phyloP scores from a whole-genome alignment of 2,329 filamentous ascomycete species.

The Beauveria rudraprayagi region DNA sequence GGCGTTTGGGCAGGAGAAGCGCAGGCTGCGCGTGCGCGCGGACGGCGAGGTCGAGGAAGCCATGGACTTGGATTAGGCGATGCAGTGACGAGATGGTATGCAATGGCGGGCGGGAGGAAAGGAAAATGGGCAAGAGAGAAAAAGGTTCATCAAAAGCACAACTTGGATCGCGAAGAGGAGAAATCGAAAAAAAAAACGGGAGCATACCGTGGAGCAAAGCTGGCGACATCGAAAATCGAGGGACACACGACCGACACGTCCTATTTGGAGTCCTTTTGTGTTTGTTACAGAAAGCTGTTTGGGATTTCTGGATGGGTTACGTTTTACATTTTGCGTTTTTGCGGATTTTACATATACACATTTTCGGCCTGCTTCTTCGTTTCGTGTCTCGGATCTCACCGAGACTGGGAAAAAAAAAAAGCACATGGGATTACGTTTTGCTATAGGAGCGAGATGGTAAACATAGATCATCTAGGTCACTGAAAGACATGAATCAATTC shows the following conservation, averaged over 20 bases:
- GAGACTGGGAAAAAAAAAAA: background rate
- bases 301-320: constrained; percentile 5
- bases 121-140: background rate
- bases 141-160: background rate
- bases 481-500: background rate
- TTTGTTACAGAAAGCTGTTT: constrained; percentile 4
- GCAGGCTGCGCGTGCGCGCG: constrained; percentile 28
- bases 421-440: constrained; percentile 3
- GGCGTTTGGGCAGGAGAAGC: constrained; percentile 36
- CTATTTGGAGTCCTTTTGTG: background rate
- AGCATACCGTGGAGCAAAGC: constrained; percentile 2
- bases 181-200: background rate
- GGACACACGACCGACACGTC: background rate
- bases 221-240: background rate
- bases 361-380: background rate
- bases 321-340: background rate
- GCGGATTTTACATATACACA: background rate
- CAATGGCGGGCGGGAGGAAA: background rate
- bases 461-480: constrained; percentile 4
- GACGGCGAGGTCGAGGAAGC: constrained; percentile 27
- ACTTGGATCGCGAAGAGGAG: background rate
- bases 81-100: background rate
- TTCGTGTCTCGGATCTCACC: background rate
- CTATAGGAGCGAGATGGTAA: constrained; percentile 7
- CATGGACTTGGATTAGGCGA: constrained; percentile 14